Evolutionary conservation across 108 stramenopile species (phyloP), one percentile per base, ranked within the genome.

Genomic region (Thalassiosira profunda): DNA sequence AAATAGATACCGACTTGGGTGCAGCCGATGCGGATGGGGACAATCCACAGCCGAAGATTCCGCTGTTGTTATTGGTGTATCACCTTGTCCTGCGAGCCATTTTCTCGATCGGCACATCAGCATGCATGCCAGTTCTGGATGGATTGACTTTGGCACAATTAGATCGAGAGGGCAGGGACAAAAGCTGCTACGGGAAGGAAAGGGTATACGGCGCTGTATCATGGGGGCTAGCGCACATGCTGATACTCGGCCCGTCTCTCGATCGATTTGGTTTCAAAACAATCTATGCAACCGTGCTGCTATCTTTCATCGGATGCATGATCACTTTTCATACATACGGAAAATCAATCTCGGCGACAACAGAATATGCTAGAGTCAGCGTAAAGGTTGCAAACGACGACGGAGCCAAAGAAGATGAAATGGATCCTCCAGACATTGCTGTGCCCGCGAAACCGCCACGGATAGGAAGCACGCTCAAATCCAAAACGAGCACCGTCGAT

Each of bases 71-170:
- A 21, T 29, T 79, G 23, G 18, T 30, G 23, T 80, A 72, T 62
- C 80, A 81, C 34, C 54, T 77, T 25, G 12, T 72, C 11, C 23
- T 81, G 8, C 55, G 80, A 3, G 45, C 54, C 20, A 0, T 81
- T 1, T 77, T 43, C 54, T 70, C 76, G 20, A 15, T 70, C 21
- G 80, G 75, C 10, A 45, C 40, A 3, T 46, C 67, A 18, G 70
- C 70, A 11, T 67, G 63, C 14, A 14, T 17, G 0, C 80, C 76
- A 11, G 80, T 76, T 7, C 41, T 81, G 46, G 66, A 81, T 45
- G 80, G 80, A n/a, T 43, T 81, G 40, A 77, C 80, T 20, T 66
- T 81, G 63, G 75, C 76, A n/a, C 70, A 60, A 65, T 56, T 81
- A 24, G 49, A 81, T 40, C 25, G 36, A 43, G 75, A 81, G 9